Conservation (phyloP, 768 basidiomycete species). For the Russula emetica region DNA sequence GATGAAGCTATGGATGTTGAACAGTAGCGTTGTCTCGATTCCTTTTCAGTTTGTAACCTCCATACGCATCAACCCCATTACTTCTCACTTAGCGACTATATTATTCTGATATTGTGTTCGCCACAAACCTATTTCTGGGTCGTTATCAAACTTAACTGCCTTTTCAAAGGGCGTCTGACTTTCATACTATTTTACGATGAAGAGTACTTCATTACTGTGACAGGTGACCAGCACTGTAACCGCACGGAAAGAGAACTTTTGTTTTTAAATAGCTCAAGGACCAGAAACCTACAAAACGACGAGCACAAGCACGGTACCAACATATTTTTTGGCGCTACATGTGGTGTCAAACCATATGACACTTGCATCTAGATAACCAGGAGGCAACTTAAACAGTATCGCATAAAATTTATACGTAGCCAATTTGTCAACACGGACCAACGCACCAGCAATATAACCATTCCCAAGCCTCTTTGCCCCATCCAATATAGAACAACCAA, state of each 20-base stretch:
- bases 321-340: background rate
- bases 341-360: background rate
- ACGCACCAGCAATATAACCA: background rate
- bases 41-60: background rate
- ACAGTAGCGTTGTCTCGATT: background rate
- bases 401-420: background rate
- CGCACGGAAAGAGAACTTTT: background rate
- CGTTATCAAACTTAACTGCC: no score
- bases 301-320: background rate
- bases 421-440: slow-evolving; percentile 3
- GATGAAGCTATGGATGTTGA: slow-evolving; percentile 26
- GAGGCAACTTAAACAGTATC: slow-evolving; percentile 5
- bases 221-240: background rate
- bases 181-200: background rate
- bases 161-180: no score
- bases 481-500: background rate
- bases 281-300: slow-evolving; percentile 7
- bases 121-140: background rate
- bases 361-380: background rate
- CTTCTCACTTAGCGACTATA: background rate
- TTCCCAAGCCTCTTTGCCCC: background rate
- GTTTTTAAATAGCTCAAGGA: slow-evolving; percentile 8
- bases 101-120: background rate
- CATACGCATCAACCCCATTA: background rate
- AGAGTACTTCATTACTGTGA: background rate